Evolutionary conservation across 208 protist species (phyloP), one percentile per base, ranked within the genome.

Genomic region (Perkinsela sp.): DNA sequence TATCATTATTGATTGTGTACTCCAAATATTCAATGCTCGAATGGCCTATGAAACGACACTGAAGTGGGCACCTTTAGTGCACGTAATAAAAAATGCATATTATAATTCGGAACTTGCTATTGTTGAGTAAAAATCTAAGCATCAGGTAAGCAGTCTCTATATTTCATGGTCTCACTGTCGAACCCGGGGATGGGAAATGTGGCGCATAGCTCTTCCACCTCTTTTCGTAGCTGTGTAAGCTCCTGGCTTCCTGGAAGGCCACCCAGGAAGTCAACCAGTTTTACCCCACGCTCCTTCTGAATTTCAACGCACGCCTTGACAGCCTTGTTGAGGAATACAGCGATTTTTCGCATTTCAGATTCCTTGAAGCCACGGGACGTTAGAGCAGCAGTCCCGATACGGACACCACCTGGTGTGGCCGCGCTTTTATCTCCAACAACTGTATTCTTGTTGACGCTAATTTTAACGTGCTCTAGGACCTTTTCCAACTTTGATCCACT

Each of bases 401-500:
- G 91, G 22, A 98, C 82, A 48, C 93, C 95, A 32, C 84, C 83
- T 0, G 95, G 94, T 1, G 79, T 80, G 31, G 95, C 69, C 2
- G 94, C 92, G 67, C 74, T 88, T 69, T 83, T 88, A 73, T 97
- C 95, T 32, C 93, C 93, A n/a, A 81, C 78, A 68, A 97, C 89
- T 6, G 92, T 85, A 79, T 97, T 98, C 80, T 98, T 98, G 83
- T 98, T 98, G 29, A 86, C 73, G 0, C 93, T 90, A 72, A 98
- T 96, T 70, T 77, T 76, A 29, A 87, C 74, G 32, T 70, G 69
- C 68, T 95, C 90, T 1, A 92, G 80, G 15, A 96, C 71, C 78
- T 96, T 96, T 79, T 98, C 94, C 32, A 97, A 31, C 76, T 97
- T 96, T 74, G 78, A 89, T 66, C 96, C 95, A 2, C 91, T 96